phyloP scores from a whole-genome alignment of 805 yeast species.

The Candida loeiensis region DNA sequence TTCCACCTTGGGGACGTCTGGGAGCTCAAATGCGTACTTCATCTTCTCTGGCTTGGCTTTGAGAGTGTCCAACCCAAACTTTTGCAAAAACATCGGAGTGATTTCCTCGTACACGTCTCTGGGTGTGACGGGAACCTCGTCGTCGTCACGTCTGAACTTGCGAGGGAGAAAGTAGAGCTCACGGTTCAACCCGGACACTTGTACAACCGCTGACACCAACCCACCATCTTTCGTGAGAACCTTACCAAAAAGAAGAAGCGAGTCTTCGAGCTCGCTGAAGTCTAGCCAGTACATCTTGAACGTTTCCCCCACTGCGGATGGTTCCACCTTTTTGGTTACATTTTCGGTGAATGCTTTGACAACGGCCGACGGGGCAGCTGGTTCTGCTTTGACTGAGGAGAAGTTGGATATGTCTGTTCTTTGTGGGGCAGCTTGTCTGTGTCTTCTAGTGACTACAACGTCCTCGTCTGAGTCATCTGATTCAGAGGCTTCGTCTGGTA shows the following conservation, averaged over 20 bases:
- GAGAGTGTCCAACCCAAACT: slow-evolving; percentile 57
- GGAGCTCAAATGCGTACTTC: slow-evolving; percentile 86
- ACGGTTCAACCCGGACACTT: slow-evolving; percentile 63
- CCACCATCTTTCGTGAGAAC: slow-evolving; percentile 55
- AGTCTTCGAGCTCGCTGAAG: slow-evolving; percentile 70
- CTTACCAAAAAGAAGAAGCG: slow-evolving; percentile 78
- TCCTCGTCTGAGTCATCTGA: slow-evolving; percentile 52
- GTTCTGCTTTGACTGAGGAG: slow-evolving; percentile 31
- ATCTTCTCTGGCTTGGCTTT: slow-evolving; percentile 67
- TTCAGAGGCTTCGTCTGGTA: too few species aligned
- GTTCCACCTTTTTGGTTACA: slow-evolving; percentile 34
- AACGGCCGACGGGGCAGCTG: slow-evolving; percentile 23
- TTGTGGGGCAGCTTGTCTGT: slow-evolving; percentile 41
- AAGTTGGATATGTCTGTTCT: slow-evolving; percentile 41
- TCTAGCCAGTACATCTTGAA: slow-evolving; percentile 89
- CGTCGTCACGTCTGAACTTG: slow-evolving; percentile 35
- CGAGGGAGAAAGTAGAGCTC: slow-evolving; percentile 80
- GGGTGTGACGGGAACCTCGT: slow-evolving; percentile 42
- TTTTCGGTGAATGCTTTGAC: slow-evolving; percentile 15
- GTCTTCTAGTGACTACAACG: slow-evolving; percentile 51
- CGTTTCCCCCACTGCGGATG: slow-evolving; percentile 21
- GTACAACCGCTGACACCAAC: slow-evolving; percentile 71
- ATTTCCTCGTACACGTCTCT: slow-evolving; percentile 78
- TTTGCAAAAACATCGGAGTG: slow-evolving; percentile 57
- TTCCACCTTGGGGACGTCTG: slow-evolving; percentile 67